Percentiles rank a stretch among this genome's conserved stretches.
These are phyloP conservation scores for Aureobasidium sp. DNA, from an alignment of 2,329 filamentous ascomycete genomes.

Conservation along the genomic window DNA sequence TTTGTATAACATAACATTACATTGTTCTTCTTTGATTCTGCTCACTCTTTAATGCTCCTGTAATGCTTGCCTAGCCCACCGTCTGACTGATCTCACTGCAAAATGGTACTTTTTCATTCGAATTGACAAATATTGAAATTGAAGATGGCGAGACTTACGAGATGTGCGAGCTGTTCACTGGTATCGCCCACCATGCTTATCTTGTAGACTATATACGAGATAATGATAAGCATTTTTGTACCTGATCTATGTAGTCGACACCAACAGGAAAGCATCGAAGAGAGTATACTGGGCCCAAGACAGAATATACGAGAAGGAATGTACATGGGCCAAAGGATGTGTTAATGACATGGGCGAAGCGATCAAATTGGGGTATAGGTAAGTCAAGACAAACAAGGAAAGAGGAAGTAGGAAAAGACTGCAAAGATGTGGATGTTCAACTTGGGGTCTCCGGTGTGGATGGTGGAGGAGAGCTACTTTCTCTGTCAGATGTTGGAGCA, in stretches of 20 bases:
- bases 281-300: neutral
- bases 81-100: neutral
- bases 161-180: too few species aligned
- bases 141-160: too few species aligned
- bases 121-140: too few species aligned
- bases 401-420: neutral
- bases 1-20: neutral
- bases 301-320: neutral
- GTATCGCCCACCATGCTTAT: too few species aligned
- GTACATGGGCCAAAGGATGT: neutral
- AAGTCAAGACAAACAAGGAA: neutral
- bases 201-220: too few species aligned
- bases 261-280: neutral
- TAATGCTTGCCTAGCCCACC: too few species aligned
- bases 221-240: too few species aligned
- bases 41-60: too few species aligned
- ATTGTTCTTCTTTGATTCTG: neutral
- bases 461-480: too few species aligned
- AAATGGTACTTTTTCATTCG: too few species aligned
- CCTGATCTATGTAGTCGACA: neutral
- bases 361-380: neutral
- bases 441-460: neutral
- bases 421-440: neutral
- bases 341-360: neutral
- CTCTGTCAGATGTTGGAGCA: too few species aligned